Conservation (phyloP, 2,329 filamentous ascomycete species). For the Pyricularia grisea region DNA sequence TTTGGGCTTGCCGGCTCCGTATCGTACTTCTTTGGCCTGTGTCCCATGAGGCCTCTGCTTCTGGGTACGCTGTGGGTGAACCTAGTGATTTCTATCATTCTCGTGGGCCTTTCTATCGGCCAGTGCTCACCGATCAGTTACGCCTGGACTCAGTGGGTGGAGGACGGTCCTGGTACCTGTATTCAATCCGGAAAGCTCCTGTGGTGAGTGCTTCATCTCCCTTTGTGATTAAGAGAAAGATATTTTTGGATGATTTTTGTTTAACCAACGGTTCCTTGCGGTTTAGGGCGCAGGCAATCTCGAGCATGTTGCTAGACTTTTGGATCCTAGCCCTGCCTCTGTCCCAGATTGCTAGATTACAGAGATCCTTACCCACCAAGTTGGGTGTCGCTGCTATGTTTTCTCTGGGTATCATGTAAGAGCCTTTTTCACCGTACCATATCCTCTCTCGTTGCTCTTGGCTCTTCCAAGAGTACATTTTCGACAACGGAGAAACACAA, state of each 20-base stretch:
- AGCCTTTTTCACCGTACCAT: neutral
- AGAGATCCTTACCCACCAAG: neutral
- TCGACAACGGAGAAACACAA: neutral
- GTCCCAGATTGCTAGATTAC: neutral
- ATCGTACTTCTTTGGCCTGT: constrained; percentile 15
- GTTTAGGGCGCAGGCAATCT: constrained; percentile 34
- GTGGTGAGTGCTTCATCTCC: constrained; percentile 13
- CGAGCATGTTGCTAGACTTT: constrained; percentile 39
- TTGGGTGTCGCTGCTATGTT: neutral
- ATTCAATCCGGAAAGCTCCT: constrained; percentile 36
- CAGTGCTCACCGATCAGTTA: constrained; percentile 41
- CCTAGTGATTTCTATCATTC: constrained; percentile 29
- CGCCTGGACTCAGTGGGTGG: constrained; percentile 45
- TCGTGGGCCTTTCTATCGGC: constrained; percentile 29
- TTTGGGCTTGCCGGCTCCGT: constrained; percentile 21
- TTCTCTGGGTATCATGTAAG: neutral
- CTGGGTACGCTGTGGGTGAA: constrained; percentile 30
- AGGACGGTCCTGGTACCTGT: constrained; percentile 34
- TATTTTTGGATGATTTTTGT: too few relatives aligned
- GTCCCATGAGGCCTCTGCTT: constrained; percentile 22
- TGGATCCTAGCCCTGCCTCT: neutral
- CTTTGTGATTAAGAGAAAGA: too few relatives aligned
- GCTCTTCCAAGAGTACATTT: too few relatives aligned
- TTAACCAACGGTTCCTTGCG: too few relatives aligned
- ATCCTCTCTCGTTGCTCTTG: too few relatives aligned